phyloP scores from a whole-genome alignment of 192 early-diverging fungal genomes.

The Funneliformis geosporum region DNA sequence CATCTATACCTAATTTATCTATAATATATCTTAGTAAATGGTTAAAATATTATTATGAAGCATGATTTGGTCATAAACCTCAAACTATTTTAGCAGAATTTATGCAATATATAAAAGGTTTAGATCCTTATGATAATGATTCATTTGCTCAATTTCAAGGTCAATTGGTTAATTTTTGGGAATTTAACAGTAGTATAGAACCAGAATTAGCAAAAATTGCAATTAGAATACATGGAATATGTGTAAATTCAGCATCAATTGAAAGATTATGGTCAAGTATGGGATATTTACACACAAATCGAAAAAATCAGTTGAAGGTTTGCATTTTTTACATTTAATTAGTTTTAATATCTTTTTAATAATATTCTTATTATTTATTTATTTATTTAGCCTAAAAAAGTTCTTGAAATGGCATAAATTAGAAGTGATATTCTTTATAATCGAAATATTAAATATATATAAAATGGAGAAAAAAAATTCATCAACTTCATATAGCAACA shows the following conservation, averaged over 20 bases:
- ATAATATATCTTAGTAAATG: not conserved
- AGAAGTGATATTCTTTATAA: constrained; percentile 11
- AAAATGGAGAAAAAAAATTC: not conserved
- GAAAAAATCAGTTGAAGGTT: not conserved
- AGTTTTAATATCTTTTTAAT: not conserved
- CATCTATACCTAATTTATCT: not conserved
- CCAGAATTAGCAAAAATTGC: not conserved
- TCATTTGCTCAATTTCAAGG: not conserved
- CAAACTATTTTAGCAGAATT: constrained; percentile 1
- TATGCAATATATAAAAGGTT: not conserved
- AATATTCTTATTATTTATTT: not conserved
- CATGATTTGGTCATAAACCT: not conserved
- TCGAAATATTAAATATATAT: not conserved
- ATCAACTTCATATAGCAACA: constrained; percentile 2
- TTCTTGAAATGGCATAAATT: not conserved
- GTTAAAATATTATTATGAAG: constrained; percentile 2
- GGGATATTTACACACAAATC: not conserved
- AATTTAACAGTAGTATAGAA: not conserved
- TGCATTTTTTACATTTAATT: not conserved
- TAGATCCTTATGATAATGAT: not conserved
- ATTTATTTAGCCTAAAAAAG: not conserved
- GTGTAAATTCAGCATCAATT: not conserved
- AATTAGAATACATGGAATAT: not conserved
- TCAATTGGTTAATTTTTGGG: not conserved
- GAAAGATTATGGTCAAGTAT: not conserved